Base-by-base conservation (phyloP, 768 basidiomycete species). In the Phanerochaete carnosa region DNA sequence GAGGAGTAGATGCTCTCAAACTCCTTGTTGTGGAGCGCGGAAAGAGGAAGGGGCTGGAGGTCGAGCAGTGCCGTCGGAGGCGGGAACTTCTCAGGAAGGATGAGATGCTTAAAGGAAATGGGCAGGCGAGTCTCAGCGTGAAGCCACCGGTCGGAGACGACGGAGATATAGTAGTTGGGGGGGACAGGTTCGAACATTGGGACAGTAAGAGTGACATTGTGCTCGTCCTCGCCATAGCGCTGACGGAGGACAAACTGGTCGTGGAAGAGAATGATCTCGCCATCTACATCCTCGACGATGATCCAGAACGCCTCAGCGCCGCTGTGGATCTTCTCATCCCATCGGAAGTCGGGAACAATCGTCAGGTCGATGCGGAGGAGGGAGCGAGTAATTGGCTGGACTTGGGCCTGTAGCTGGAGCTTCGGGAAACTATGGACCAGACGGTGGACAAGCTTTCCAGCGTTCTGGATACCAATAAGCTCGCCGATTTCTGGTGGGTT, bases 111-210 rank as follows among this genome's bases (percentile, higher is more conserved):
- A 86, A 99, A 98, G 0, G 94, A 95, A 54, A 98, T 91, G 0
- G 97, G 95, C 0, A 98, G 78, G 12, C 94, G 86, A 0, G 95
- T 98, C 75, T 98, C 95, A 1, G 95, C 85, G 65, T 98, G 95
- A 37, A 98, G 68, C 96, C 97, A 99, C 33, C 93, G 85, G 70
- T 99, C 96, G 2, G 95, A 96, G 62, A 96, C 84, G 59, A 98
- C 79, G 7, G 92, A 94, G 70, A 99, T 94, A 73, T 94, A 98
- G 78, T 98, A 98, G 73, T 98, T 98, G 1, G 97, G 97, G 22
- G 97, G 96, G 15, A 97, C 89, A 0, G 97, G 96, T 68, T 98
- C 96, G 67, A 90, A 93, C 85, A 99, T 96, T 0, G 95, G 94
- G 1, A 98, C 93, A 0, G 93, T 97, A 63, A 99, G 83, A 0